These are phyloP conservation scores for Prunus persica DNA, from an alignment of 306 rosid genomes.

Conservation along the genomic window DNA sequence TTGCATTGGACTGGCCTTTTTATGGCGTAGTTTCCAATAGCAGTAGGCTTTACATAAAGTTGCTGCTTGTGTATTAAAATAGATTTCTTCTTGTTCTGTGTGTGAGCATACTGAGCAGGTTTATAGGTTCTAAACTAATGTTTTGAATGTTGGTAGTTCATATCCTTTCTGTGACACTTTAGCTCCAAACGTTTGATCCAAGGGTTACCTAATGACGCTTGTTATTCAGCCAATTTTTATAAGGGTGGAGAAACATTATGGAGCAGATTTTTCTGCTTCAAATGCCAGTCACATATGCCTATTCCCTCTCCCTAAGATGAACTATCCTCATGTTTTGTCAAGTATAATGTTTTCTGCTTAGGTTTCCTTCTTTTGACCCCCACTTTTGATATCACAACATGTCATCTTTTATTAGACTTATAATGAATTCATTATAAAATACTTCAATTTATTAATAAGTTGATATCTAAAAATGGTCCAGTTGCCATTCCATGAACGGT, in stretches of 20 bases:
- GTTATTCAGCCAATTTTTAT: too few relatives aligned
- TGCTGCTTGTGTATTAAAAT: too few relatives aligned
- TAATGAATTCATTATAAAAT: neutral
- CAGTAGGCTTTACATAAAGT: too few relatives aligned
- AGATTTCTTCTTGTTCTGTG: too few relatives aligned
- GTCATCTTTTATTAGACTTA: neutral
- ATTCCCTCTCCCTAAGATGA: neutral
- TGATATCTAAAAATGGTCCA: conserved; percentile 33
- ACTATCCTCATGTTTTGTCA: neutral
- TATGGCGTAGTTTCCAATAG: too few relatives aligned
- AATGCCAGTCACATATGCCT: neutral
- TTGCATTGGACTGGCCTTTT: neutral
- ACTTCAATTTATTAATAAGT: neutral
- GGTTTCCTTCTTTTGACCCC: neutral
- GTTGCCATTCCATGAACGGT: conserved; percentile 94
- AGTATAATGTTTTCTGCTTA: neutral
- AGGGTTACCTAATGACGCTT: too few relatives aligned
- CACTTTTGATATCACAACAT: neutral
- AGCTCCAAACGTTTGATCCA: neutral
- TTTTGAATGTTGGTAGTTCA: neutral
- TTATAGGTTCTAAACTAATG: too few relatives aligned
- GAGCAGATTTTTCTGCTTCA: neutral
- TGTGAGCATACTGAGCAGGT: too few relatives aligned
- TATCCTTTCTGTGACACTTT: neutral
- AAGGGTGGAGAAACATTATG: too few relatives aligned